Conservation (phyloP, 1,284 basidiomycete genomes). For the Earliella scabrosa region DNA sequence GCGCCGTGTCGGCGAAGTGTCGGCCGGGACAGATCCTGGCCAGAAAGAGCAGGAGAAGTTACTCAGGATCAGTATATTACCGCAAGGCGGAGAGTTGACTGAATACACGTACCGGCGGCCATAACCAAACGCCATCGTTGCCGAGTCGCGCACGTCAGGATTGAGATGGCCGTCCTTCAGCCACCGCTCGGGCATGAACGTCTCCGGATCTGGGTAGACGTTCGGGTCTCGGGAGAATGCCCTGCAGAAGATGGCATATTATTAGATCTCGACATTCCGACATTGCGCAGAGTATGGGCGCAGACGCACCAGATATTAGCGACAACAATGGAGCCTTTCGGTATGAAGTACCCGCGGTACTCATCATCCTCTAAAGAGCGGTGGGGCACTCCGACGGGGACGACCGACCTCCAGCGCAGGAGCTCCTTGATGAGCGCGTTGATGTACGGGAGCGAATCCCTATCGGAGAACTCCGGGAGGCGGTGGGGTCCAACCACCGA, state of each 20-base stretch:
- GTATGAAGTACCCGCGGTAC: slow-evolving; percentile 29
- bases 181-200: slow-evolving; percentile 25
- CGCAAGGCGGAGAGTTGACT: background rate
- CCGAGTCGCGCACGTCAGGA: slow-evolving; percentile 11
- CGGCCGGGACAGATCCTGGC: slow-evolving; percentile 19
- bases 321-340: slow-evolving; percentile 24
- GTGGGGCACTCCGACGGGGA: slow-evolving; percentile 32
- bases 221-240: slow-evolving; percentile 14
- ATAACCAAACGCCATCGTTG: slow-evolving; percentile 26
- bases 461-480: slow-evolving; percentile 36
- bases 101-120: slow-evolving; percentile 12
- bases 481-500: slow-evolving; percentile 8
- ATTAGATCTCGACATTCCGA: background rate
- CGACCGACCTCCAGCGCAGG: slow-evolving; percentile 18
- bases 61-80: no score
- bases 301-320: slow-evolving; percentile 17
- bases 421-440: slow-evolving; percentile 15
- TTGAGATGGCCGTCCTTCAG: slow-evolving; percentile 18
- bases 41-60: no score
- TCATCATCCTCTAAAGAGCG: slow-evolving; percentile 32
- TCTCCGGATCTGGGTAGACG: slow-evolving; percentile 20
- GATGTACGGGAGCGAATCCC: slow-evolving; percentile 19
- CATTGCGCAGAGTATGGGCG: background rate
- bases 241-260: slow-evolving; percentile 1
- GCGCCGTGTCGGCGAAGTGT: slow-evolving; percentile 7